Evolutionary conservation across 768 basidiomycete species (phyloP), one percentile per base, ranked within the genome.

Genomic region (Trametes cinnabarina): DNA sequence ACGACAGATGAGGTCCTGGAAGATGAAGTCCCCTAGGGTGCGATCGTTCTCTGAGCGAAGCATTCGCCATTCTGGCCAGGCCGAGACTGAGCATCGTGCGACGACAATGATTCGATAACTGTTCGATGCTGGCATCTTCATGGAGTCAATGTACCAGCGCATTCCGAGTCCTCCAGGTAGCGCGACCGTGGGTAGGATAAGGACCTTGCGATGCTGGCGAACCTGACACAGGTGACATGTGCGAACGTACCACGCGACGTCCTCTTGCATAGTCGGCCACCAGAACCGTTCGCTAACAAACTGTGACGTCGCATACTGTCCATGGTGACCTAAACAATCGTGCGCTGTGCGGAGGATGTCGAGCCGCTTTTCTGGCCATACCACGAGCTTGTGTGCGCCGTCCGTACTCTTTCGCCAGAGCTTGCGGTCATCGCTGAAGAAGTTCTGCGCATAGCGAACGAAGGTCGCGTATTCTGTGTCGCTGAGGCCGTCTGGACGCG

Each of bases 191-290:
- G 67, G 63, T 0, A 65, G 70, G 10, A 68, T 63, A 1, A 51
- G 22, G 0, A 77, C 41, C 12, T 69, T 68, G 0, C 53, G 11
- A 0, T 61, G 55, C 0, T 67, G 64, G 0, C 67, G 57, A 0
- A 65, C 44, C 44, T 80, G 78, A 51, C 79, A 79, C 7, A 65
- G 49, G 43, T 78, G 73, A 51, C 78, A 79, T 0, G 73, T 67
- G 7, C 52, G 17, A 1, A 70, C 44, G 46, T 58, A 66, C 60
- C 66, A 63, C 4, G n/a, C 32, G 5, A 66, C 55, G 46, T 70
- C 61, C 0, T 51, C 47, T 0, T 54, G 51, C 19, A 70, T 41
- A 2, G 47, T 49, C 1, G 68, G 69, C 70, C 70, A 71, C 65
- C 68, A 71, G 35, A 68, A 69, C 0, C 56, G 51, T 4, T 63